Base-by-base conservation (phyloP, 768 basidiomycete species). In the Symmetrospora coprosmae region DNA sequence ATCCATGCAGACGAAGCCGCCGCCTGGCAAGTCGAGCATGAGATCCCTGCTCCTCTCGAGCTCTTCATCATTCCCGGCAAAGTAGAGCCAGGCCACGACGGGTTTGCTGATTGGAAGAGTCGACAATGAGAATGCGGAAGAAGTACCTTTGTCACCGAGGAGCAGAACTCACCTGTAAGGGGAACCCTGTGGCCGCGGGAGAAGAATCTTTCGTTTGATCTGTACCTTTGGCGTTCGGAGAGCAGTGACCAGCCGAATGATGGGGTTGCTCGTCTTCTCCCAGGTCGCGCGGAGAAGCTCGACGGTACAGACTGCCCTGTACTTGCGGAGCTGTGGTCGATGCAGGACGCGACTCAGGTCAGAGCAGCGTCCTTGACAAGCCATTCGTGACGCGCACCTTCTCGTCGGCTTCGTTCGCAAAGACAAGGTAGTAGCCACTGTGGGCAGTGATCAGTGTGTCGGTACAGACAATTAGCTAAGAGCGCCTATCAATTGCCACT, bases 211-310 rank as follows among this genome's bases (percentile, higher is more conserved):
- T 52, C 83, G 80, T 51, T 80, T 76, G 62, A 86, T 75, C 23
- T 78, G 74, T 30, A 96, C 71, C 38, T 66, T 72, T 6, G 88
- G 87, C 8, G 80, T 73, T 62, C 76, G 74, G 13, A 79, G 68
- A 41, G 71, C 64, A 16, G 75, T 81, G 40, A 85, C 65, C 25
- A 83, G 71, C 30, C 85, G 84, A 65, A 94, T 75, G 75, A 87
- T 86, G 62, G 91, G 94, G 73, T 97, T 92, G 1, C 79, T 78
- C 0, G 88, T 87, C 77, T 99, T 99, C 73, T 92, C 91, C 94
- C 94, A 99, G 23, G 89, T 96, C 17, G 80, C 77, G 2, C 94
- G 82, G 23, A 99, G 79, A 85, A 96, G 89, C 74, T 99, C 92
- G 23, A 96, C 83, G 0, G 92, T 94, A 47, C 89, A 90, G 0